A percentile compares a stretch with the other conserved stretches of the same genome.
phyloP scores from a whole-genome alignment of 768 basidiomycete genomes.

The Suillus cothurnatus region DNA sequence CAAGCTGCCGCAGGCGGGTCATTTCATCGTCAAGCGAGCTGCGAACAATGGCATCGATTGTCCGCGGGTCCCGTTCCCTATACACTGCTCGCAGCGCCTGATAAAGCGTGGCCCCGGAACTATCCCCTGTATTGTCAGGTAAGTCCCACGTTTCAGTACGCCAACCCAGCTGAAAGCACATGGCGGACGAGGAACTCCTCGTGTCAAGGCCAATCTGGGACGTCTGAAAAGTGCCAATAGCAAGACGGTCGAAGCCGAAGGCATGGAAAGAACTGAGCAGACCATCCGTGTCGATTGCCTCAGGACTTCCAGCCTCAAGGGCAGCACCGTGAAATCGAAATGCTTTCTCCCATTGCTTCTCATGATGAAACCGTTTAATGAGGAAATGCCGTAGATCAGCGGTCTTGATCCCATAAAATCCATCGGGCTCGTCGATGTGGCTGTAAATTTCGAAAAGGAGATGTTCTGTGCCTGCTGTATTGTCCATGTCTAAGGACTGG shows the following conservation, averaged over 20 bases:
- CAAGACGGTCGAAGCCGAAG: slow-evolving; percentile 90
- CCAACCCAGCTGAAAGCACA: slow-evolving; percentile 88
- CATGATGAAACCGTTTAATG: slow-evolving; percentile 87
- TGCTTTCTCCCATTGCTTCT: slow-evolving; percentile 90
- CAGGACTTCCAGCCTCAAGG: slow-evolving; percentile 59
- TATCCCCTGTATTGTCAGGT: slow-evolving; percentile 56
- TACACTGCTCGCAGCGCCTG: slow-evolving; percentile 79
- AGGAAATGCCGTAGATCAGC: slow-evolving; percentile 78
- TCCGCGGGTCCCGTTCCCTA: slow-evolving; percentile 62
- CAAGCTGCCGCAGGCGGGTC: slow-evolving; percentile 60
- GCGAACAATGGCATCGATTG: slow-evolving; percentile 53
- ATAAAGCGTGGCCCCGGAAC: slow-evolving; percentile 67
- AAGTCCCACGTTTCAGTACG: slow-evolving; percentile 95
- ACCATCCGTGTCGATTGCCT: slow-evolving; percentile 54
- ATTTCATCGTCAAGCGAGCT: slow-evolving; percentile 60
- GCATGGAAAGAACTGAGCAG: slow-evolving; percentile 81
- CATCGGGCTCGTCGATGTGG: slow-evolving; percentile 96
- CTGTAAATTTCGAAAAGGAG: slow-evolving; percentile 91
- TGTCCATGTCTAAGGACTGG: slow-evolving; percentile 28
- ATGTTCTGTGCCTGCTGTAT: slow-evolving; percentile 51
- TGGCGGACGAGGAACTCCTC: slow-evolving; percentile 39
- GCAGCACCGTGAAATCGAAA: slow-evolving; percentile 89
- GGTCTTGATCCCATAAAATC: slow-evolving; percentile 92
- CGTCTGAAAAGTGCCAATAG: slow-evolving; percentile 63
- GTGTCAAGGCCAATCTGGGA: slow-evolving; percentile 36